phyloP scores from a whole-genome alignment of 805 yeast species.

The Wickerhamomyces silvicola region DNA sequence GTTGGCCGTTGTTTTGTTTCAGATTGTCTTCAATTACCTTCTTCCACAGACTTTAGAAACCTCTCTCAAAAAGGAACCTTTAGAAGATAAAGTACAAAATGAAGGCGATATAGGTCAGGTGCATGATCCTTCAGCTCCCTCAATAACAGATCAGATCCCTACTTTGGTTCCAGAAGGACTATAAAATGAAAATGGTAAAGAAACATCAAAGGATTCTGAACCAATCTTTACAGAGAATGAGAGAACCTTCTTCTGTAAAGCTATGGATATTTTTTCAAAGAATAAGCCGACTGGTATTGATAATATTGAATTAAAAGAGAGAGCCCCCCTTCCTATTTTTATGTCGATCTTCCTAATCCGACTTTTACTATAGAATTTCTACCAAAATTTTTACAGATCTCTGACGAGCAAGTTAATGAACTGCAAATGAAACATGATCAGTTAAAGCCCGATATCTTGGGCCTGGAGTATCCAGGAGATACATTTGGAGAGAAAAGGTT shows the following conservation, averaged over 20 bases:
- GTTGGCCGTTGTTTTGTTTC: conserved; percentile 5
- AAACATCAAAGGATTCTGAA: neutral
- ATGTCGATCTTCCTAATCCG: conserved; percentile 21
- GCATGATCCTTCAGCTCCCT: neutral
- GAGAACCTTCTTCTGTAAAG: conserved; percentile 11
- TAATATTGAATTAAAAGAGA: conserved; percentile 11
- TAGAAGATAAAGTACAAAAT: conserved; percentile 2
- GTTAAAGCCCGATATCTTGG: conserved; percentile 14
- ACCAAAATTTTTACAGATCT: conserved; percentile 8
- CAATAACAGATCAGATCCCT: neutral
- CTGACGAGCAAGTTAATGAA: conserved; percentile 15
- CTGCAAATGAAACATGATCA: conserved; percentile 14
- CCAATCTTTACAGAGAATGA: neutral
- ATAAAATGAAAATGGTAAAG: neutral
- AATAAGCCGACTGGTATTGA: conserved; percentile 18
- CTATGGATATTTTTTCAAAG: conserved; percentile 16
- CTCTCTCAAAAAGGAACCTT: conserved; percentile 2
- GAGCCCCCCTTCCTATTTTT: conserved; percentile 23
- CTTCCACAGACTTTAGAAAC: conserved; percentile 4
- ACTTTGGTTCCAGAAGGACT: too few species aligned
- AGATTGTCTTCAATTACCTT: conserved; percentile 7
- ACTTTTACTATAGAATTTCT: conserved; percentile 23
- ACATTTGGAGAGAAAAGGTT: conserved; percentile 20
- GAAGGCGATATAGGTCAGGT: neutral
- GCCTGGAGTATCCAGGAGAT: conserved; percentile 17